These are phyloP conservation scores for Fulvia fulva DNA, from an alignment of 2,329 filamentous ascomycete genomes.

Conservation along the genomic window DNA sequence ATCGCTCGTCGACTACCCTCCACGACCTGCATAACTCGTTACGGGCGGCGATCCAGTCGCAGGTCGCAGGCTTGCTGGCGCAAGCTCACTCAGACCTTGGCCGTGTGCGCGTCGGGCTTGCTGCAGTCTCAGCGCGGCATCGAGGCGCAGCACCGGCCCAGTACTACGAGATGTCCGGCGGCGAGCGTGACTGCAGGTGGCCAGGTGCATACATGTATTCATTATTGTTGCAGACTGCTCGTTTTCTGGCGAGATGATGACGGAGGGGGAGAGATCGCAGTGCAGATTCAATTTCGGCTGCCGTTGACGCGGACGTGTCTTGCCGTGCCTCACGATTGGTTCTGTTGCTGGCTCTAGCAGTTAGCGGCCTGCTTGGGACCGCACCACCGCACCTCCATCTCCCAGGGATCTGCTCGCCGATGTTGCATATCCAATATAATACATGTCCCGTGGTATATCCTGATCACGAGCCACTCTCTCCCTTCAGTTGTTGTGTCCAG, in stretches of 20 bases:
- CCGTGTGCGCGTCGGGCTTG: background rate
- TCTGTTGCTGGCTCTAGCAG: background rate
- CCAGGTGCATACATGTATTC: too few relatives aligned
- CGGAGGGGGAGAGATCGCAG: background rate
- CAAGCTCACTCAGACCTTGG: background rate
- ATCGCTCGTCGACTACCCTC: background rate
- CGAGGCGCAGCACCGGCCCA: background rate
- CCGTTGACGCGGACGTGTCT: background rate
- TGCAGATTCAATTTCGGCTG: background rate
- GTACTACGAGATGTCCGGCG: background rate
- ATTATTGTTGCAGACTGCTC: too few relatives aligned
- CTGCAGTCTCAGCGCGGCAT: background rate
- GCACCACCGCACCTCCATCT: background rate
- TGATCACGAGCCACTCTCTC: background rate
- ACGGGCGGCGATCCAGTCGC: background rate
- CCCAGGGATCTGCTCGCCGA: background rate
- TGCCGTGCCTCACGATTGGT: background rate
- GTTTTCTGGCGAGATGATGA: background rate
- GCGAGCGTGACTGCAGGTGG: too few relatives aligned
- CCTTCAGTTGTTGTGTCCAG: background rate
- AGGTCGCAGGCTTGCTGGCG: background rate
- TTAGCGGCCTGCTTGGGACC: background rate
- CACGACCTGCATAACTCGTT: background rate
- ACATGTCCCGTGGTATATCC: constrained; percentile 1
- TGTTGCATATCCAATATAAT: background rate